Evolutionary conservation across 257 asterid species (phyloP).

Genomic region (Solanum bulbocastanum): DNA sequence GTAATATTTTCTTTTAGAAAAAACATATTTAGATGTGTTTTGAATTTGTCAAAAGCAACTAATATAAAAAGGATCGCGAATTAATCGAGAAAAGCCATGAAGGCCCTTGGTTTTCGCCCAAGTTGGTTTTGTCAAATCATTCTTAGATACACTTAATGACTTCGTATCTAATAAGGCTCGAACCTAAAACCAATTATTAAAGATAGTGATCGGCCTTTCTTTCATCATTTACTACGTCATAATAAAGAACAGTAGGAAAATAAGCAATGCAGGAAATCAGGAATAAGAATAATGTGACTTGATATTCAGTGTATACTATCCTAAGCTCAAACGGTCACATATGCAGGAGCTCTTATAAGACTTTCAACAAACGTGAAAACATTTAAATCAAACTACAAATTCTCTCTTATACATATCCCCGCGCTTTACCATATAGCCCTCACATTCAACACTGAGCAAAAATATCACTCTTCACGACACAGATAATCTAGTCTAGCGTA

Average conservation of each 20-base stretch:
- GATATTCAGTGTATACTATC: not conserved
- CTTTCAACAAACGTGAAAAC: slow-evolving; percentile 60
- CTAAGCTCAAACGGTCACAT: not conserved
- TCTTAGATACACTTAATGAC: not conserved
- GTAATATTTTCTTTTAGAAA: not conserved
- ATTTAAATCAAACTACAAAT: slow-evolving; percentile 44
- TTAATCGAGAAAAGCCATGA: not conserved
- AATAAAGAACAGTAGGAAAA: not conserved
- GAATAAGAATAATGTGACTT: not conserved
- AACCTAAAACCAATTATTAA: not conserved
- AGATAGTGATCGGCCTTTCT: not conserved
- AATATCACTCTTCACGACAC: not conserved
- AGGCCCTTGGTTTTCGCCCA: not conserved
- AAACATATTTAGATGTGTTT: not conserved
- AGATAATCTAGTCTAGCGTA: not conserved
- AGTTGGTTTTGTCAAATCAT: not conserved
- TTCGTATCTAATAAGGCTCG: not conserved
- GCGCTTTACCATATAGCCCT: slow-evolving; percentile 19
- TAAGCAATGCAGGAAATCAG: not conserved
- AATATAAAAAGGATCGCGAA: not conserved
- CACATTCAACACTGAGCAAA: not conserved
- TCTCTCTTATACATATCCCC: slow-evolving; percentile 42
- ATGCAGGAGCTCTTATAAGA: not conserved
- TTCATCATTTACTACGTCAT: not conserved
- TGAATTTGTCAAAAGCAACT: not conserved